These are phyloP conservation scores for Populus trichocarpa DNA, from an alignment of 441 rosid species.

Conservation along the genomic window DNA sequence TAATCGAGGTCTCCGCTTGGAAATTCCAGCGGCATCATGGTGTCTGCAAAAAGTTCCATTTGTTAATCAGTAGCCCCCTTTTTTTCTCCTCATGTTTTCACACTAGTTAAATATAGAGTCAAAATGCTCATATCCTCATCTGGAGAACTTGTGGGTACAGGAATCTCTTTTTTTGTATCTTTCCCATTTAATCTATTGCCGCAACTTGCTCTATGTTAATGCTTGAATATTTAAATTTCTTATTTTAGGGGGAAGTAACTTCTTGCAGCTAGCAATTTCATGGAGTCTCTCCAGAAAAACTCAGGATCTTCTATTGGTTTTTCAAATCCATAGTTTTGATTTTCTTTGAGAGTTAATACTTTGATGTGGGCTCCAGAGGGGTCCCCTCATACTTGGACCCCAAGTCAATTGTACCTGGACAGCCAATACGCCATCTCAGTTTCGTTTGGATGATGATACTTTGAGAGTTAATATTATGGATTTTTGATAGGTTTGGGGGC, in stretches of 20 bases:
- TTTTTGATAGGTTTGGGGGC: background rate
- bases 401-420: background rate
- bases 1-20: background rate
- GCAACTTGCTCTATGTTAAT: background rate
- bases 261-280: no score
- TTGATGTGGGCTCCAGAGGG: background rate
- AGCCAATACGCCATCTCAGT: background rate
- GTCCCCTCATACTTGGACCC: background rate
- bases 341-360: background rate
- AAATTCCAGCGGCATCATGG: background rate
- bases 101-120: background rate
- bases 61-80: background rate
- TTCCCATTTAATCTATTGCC: background rate
- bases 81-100: background rate
- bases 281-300: background rate
- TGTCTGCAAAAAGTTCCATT: background rate
- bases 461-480: background rate
- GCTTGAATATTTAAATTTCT: background rate
- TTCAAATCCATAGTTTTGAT: background rate
- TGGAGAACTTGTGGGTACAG: background rate
- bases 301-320: background rate
- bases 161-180: background rate
- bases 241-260: background rate
- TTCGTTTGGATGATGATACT: background rate
- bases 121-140: background rate